A percentile compares a stretch with the other conserved stretches of the same genome.
Evolutionary conservation across 192 early-diverging fungal genomes (phyloP).

Genomic region (Thoreauomyces humboldtii): DNA sequence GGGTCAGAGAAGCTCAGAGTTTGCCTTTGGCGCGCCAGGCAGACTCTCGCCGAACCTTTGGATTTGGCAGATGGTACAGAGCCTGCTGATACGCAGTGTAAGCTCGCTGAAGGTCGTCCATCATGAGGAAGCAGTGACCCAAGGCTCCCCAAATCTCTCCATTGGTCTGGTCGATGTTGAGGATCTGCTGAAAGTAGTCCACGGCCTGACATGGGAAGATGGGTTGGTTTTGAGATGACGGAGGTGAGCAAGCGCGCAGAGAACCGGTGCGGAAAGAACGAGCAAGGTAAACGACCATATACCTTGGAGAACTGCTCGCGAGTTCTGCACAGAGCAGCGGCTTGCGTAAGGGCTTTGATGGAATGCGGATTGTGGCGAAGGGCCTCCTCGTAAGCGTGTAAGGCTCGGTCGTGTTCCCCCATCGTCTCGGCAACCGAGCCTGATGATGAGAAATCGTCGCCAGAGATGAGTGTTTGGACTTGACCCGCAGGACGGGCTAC

Average conservation of each 20-base stretch:
- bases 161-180: conserved; percentile 76
- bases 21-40: no score
- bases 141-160: conserved; percentile 94
- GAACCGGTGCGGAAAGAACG: no score
- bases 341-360: conserved; percentile 71
- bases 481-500: no score
- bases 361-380: conserved; percentile 95
- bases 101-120: conserved; percentile 91
- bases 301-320: conserved; percentile 80
- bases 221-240: no score
- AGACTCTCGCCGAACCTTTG: no score
- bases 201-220: conserved; percentile 59
- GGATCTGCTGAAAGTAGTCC: conserved; percentile 87
- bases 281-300: conserved; percentile 6
- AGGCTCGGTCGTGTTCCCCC: conserved; percentile 81
- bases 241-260: no score
- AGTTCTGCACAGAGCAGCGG: conserved; percentile 78
- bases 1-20: no score
- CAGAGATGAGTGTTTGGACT: no score
- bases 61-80: conserved; percentile 84
- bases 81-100: conserved; percentile 97
- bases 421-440: conserved; percentile 65
- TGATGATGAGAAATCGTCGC: no score
- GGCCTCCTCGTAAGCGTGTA: conserved; percentile 81
- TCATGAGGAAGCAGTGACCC: conserved; percentile 95